Conservation (phyloP, 2,329 filamentous ascomycete genomes). For the Sarocladiaceae sp. region DNA sequence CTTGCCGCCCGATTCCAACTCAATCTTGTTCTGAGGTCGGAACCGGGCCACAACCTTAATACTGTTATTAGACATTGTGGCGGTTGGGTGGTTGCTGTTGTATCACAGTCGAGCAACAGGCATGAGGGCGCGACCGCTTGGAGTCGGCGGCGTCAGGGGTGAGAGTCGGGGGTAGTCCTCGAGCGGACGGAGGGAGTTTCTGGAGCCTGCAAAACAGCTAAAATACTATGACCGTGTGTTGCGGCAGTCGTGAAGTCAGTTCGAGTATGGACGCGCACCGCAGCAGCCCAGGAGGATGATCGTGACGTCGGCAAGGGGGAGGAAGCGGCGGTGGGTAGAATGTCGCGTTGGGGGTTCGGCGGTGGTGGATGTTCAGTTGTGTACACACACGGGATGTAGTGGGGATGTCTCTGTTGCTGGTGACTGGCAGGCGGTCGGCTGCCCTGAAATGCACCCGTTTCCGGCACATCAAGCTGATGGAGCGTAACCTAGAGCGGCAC, state of each 20-base stretch:
- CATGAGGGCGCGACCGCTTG: constrained; percentile 6
- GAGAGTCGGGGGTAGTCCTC: not conserved
- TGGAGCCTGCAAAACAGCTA: not conserved
- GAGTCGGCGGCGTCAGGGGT: constrained; percentile 3
- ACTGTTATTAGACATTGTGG: constrained; percentile 57
- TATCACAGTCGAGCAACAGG: constrained; percentile 2
- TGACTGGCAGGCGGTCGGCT: not conserved
- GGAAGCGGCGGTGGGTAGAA: constrained; percentile 4
- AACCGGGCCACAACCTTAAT: constrained; percentile 96
- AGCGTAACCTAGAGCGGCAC: not conserved
- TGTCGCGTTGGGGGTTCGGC: not conserved
- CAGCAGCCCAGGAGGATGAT: not conserved
- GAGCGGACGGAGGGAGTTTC: not conserved
- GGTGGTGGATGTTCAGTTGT: not conserved
- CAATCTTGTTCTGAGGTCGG: constrained; percentile 92
- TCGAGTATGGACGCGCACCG: not conserved
- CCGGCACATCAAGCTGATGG: not conserved
- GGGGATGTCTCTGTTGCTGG: not conserved
- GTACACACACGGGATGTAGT: too few species aligned
- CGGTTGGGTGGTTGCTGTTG: not conserved
- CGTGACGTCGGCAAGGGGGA: constrained; percentile 6
- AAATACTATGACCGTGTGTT: not conserved
- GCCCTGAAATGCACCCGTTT: not conserved
- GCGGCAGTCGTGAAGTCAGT: not conserved
- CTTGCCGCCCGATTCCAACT: constrained; percentile 84